Percentiles rank a stretch among this genome's conserved stretches.
Evolutionary conservation across 306 rosid genomes (phyloP).

Genomic region (Vicia sativa): DNA sequence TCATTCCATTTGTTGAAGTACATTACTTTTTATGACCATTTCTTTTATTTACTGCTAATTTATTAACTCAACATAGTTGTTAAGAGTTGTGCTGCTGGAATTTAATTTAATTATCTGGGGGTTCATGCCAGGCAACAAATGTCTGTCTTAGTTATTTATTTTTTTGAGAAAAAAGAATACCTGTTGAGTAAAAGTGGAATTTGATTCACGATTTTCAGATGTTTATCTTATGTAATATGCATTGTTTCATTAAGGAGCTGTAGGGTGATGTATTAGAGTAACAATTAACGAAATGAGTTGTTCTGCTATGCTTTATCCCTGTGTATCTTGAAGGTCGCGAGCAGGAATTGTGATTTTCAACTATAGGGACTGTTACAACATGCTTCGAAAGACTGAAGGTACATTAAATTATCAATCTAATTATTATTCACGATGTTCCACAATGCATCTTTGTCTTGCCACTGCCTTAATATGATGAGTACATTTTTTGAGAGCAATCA

Average conservation of each 20-base stretch:
- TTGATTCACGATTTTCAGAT: constrained; percentile 20
- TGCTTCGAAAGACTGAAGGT: constrained; percentile 91
- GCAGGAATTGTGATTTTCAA: constrained; percentile 88
- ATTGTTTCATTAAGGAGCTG: constrained; percentile 1
- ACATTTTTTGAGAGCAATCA: neutral
- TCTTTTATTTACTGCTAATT: constrained; percentile 9
- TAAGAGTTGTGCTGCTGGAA: constrained; percentile 20
- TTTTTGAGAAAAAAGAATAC: neutral
- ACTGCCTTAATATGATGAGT: constrained; percentile 13
- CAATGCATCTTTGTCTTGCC: constrained; percentile 26
- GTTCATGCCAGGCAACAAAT: neutral
- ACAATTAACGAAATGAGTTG: constrained; percentile 2
- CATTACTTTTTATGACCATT: neutral
- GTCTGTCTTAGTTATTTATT: neutral
- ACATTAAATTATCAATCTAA: constrained; percentile 11
- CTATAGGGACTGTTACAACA: constrained; percentile 79
- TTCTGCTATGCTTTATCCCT: constrained; percentile 28
- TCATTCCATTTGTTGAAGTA: neutral
- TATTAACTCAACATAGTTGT: constrained; percentile 8
- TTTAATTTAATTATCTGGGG: constrained; percentile 13
- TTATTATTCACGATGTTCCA: constrained; percentile 24
- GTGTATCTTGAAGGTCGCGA: constrained; percentile 54
- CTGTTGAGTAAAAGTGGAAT: neutral
- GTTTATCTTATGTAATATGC: constrained; percentile 4
- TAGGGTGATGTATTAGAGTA: neutral